Conservation (phyloP, 106 monocot genomes). For the Agapanthus africanus region DNA sequence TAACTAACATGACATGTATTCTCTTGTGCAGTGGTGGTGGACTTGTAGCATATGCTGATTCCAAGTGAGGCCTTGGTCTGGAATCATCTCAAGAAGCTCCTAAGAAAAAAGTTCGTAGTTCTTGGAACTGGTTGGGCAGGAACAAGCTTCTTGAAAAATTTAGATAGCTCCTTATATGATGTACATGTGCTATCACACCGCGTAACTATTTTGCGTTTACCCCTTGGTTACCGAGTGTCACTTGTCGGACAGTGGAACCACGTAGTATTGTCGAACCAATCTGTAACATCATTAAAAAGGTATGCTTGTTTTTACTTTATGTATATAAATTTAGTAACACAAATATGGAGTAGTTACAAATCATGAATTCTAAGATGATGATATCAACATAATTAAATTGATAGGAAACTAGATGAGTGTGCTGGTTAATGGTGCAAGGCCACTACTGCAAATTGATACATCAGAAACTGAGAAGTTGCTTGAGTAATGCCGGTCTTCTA, state of each 20-base stretch:
- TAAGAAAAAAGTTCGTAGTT: constrained; percentile 64
- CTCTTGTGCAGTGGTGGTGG: constrained; percentile 65
- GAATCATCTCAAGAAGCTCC: constrained; percentile 15
- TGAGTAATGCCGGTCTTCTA: too few relatives aligned
- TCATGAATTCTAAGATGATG: too few relatives aligned
- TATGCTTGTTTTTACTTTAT: background rate
- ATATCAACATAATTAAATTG: too few relatives aligned
- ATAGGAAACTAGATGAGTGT: too few relatives aligned
- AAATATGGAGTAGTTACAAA: too few relatives aligned
- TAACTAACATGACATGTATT: too few relatives aligned
- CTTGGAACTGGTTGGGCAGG: constrained; percentile 87
- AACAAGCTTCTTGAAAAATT: constrained; percentile 65
- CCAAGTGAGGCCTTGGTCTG: constrained; percentile 19
- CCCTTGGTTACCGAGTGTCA: constrained; percentile 63
- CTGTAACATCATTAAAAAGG: constrained; percentile 72
- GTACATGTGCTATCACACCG: constrained; percentile 73
- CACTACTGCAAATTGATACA: too few relatives aligned
- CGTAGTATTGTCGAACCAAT: constrained; percentile 64
- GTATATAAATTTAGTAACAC: too few relatives aligned
- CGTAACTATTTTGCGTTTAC: constrained; percentile 85
- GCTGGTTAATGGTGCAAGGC: too few relatives aligned
- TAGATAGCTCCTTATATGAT: constrained; percentile 62
- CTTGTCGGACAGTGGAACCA: constrained; percentile 55
- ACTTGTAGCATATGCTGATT: constrained; percentile 57
- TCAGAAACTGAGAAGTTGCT: too few relatives aligned